A percentile compares a stretch with the other conserved stretches of the same genome.
phyloP scores from a whole-genome alignment of 139 green algal genomes.

The Volvox africanus region DNA sequence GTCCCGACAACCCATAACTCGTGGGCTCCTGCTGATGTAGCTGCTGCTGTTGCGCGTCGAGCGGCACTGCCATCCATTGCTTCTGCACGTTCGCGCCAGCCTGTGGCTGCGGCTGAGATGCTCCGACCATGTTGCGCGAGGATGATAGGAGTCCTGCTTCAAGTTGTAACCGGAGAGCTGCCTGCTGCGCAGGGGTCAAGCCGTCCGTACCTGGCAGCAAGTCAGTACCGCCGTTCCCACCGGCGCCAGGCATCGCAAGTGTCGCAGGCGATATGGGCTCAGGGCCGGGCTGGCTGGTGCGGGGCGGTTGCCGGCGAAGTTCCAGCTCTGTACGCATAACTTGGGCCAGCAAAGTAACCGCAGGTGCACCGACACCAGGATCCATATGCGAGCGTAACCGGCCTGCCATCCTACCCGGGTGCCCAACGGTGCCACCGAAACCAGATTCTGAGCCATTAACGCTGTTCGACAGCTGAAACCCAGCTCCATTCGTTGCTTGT shows the following conservation, averaged over 20 bases:
- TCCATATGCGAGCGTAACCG: background rate
- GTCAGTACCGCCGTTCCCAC: background rate
- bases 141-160: background rate
- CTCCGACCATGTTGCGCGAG: too few relatives aligned
- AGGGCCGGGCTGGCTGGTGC: background rate
- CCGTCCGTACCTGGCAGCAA: background rate
- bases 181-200: background rate
- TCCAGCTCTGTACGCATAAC: background rate
- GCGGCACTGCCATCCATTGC: too few relatives aligned
- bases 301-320: background rate
- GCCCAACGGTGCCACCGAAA: too few relatives aligned
- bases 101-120: too few relatives aligned
- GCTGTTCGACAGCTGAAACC: background rate
- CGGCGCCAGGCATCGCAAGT: background rate
- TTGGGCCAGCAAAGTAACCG: background rate
- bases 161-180: background rate
- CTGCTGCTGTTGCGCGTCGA: too few relatives aligned
- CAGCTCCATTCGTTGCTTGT: background rate
- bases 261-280: background rate
- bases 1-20: too few relatives aligned
- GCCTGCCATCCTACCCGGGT: background rate
- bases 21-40: too few relatives aligned
- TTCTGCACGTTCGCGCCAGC: too few relatives aligned
- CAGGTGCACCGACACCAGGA: background rate
- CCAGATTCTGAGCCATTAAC: too few relatives aligned